Base-by-base conservation (phyloP, 352 stramenopile species). In the Phytopythium cucurbitacearum region DNA sequence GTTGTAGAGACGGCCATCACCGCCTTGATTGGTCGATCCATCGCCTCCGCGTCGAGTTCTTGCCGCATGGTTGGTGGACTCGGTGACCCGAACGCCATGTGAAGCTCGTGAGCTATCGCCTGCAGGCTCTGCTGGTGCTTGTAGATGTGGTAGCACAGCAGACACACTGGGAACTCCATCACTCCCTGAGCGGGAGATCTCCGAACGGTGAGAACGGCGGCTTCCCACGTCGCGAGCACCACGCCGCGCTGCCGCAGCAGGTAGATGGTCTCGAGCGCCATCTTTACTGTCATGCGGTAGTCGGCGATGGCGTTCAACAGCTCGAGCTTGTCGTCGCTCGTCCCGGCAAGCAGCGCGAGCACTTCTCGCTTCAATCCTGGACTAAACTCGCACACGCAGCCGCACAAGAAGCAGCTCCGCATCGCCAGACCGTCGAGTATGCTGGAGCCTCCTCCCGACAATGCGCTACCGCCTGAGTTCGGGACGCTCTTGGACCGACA, bases 261-360 rank as follows among this genome's bases (percentile, higher is more conserved):
- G 39, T 76, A 87, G 5, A 94, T 72, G 21, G 80, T 90, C 3
- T 87, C 69, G 4, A 80, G 51, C 1, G 73, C 80, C 81, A 92
- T 94, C 7, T 87, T 91, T 45, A 89, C 53, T 7, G 79, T 92
- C 81, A 94, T 89, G 28, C 77, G 65, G 44, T 87, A 90, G 49
- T 82, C 73, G 0, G 71, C 56, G 11, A 79, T 38, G 21, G 62
- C 59, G 10, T 67, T 60, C 21, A 75, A 55, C 21, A 85, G 39
- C 10, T 73, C 60, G 13, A 60, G 49, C 0, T 46, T 60, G 13
- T 59, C 67, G 8, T 66, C 51, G 12, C n/a, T 53, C 49, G 60
- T 38, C 45, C 38, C 55, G 4, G 48, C 67, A 4, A 80, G 21
- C 11, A 88, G 58, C 9, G 54, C 46, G 0, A 74, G 33, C 1